Evolutionary conservation across 345 rosid genomes (phyloP), one percentile per base, ranked within the genome.

Genomic region (Melaleuca alternifolia): DNA sequence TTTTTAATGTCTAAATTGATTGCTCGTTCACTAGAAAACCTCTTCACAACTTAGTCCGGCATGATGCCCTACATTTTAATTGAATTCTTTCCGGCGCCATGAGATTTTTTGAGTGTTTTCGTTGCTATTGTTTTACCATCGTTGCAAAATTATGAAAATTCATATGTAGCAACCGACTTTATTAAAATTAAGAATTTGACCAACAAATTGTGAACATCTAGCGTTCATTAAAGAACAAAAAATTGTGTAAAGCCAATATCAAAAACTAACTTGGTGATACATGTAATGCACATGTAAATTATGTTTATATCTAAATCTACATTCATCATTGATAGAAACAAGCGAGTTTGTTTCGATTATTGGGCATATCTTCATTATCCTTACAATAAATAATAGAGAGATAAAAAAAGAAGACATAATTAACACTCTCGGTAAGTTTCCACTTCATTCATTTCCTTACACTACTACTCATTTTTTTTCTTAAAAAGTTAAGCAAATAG

Each of bases 211-310:
- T 65, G 18, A 16, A 16, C 33, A 7, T 3, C 16, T 2, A 4
- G 1, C 18, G 30, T 33, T 2, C 3, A 24, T 10, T 30, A 7
- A 62, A 65, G n/a, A 61, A 3, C 0, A 0, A 0, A 6, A 59
- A 59, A 0, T n/a, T 0, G n/a, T 59, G 18, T 59, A 59, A 59
- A 59, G 16, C 18, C 12, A n/a, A 59, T 59, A 59, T n/a, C 13
- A 12, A 26, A 59, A 59, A 59, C 12, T 12, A 57, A 59, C 33
- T 59, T 56, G 3, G 6, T 24, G 6, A 56, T 24, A 5, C 61
- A 23, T 23, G 61, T 24, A 56, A 56, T 56, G n/a, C n/a, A 56
- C 13, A 10, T 23, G 62, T n/a, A 56, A 56, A 24, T 56, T 23
- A 56, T 56, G 13, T 56, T 10, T 56, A 10, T n/a, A 56, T n/a